Evolutionary conservation across 2,329 filamentous ascomycete species (phyloP).

Genomic region (Coleophoma cylindrospora): DNA sequence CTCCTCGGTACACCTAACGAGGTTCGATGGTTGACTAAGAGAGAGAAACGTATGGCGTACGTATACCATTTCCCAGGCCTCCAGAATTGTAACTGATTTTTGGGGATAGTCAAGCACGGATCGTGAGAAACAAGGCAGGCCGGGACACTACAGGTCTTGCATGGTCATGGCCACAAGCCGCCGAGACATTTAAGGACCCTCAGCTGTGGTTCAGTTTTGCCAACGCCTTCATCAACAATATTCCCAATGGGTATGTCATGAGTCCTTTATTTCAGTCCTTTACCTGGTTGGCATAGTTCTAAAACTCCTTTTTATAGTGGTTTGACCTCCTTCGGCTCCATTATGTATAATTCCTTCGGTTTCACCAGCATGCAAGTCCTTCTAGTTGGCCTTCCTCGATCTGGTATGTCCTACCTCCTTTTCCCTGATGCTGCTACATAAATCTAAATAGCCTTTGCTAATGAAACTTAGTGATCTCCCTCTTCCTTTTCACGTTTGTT

Average conservation of each 20-base stretch:
- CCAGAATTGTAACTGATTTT: too few species aligned
- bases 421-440: background rate
- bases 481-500: constrained; percentile 25
- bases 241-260: background rate
- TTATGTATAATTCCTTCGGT: constrained; percentile 19
- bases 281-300: background rate
- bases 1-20: constrained; percentile 19
- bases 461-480: constrained; percentile 15
- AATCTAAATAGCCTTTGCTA: background rate
- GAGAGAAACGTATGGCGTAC: constrained; percentile 16
- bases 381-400: constrained; percentile 14
- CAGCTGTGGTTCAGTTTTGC: background rate
- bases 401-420: background rate
- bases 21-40: constrained; percentile 15
- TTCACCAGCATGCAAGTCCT: constrained; percentile 27
- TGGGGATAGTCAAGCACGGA: constrained; percentile 9
- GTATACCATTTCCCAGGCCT: background rate
- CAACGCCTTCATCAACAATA: background rate
- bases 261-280: background rate
- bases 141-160: constrained; percentile 4
- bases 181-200: background rate
- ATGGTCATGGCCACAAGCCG: background rate
- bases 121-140: constrained; percentile 14
- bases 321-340: background rate
- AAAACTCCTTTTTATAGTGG: background rate